Evolutionary conservation across 495 filamentous ascomycete genomes (phyloP), one percentile per base, ranked within the genome.

Genomic region (Penicillium canescens): DNA sequence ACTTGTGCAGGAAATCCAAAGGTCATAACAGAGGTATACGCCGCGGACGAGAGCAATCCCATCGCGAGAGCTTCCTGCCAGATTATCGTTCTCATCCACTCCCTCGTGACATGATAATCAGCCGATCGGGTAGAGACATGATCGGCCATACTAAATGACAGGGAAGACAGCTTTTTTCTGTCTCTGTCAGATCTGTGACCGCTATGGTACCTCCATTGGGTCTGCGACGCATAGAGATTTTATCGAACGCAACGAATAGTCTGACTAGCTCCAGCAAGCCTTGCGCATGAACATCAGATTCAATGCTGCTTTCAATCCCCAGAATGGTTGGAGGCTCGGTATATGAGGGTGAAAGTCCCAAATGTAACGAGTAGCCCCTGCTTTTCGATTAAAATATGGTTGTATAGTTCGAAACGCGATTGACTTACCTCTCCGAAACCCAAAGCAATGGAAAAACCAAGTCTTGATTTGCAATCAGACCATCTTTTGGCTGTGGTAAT

Each of bases 81-180:
- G 3, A 87, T 79, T 65, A 87, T 86, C 4, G 84, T 87, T 55
- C 88, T 82, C 44, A 92, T 81, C 89, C 89, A 94, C 59, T 88
- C 63, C 42, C 62, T 61, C 0, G 68, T 71, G 26, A 69, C 66
- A 16, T 61, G 61, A 34, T 59, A 67, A 41, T 71, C 68, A 37
- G 66, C 68, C 16, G 62, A 50, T 28, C 66, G 52, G 12, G 63
- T 59, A 2, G 61, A 59, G 2, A 59, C 36, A 3, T 46, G 41
- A 33, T 58, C 43, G 0, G 43, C 42, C 42, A 58, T 49, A 3
- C 28, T 38, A 10, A 62, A 49, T 12, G 21, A 55, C 11, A 67
- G 48, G 4, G 52, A 46, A 14, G 67, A 62, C 37, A 70, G 21
- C 13, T 46, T 54, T 1, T 40, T 26, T 70, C 67, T 2, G 58